Evolutionary conservation across 352 stramenopile genomes (phyloP), one percentile per base, ranked within the genome.

Genomic region (Elongisporangium anandrum): DNA sequence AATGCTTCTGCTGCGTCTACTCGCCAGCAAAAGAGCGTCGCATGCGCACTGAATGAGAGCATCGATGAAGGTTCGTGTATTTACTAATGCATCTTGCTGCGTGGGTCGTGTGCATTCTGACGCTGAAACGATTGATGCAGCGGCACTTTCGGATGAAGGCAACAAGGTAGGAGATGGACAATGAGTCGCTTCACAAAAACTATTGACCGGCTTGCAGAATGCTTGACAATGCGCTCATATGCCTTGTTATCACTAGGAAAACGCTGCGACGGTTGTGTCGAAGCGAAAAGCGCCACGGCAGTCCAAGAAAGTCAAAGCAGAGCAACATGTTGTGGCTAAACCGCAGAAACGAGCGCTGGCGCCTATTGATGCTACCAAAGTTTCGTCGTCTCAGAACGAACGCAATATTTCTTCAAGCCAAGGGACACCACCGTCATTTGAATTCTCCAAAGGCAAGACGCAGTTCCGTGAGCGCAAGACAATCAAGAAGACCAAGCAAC

Each of bases 351-450:
- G 19, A 39, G 21, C 4, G 15, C 16, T 34, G 15, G 34, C 12
- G 1, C 13, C 34, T 15, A 9, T 45, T 20, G 38, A 12, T 5
- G 26, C 54, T 16, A 50, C 9, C 29, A 59, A 52, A 53, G 17
- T 41, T 5, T 17, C 20, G 13, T 20, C 20, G 2, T 56, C 17
- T 41, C 21, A 19, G 56, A 22, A 52, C 12, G 13, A 4, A 6
- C 19, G 19, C 19, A 21, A 53, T 13, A 17, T 1, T 26, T 22
- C 34, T 21, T 59, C 54, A 17, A 75, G 26, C 13, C 67, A 73
- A 57, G 81, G 88, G 56, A 83, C 79, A 0, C 73, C 81, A 13
- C 79, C 81, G 13, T 57, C 63, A 15, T 90, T 90, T 59, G 56
- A 51, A 3, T 88, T 82, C 53, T 80, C 74, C 21, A 55, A 72